Evolutionary conservation across 768 basidiomycete genomes (phyloP), one percentile per base, ranked within the genome.

Genomic region (Guyanaporus albipodus): DNA sequence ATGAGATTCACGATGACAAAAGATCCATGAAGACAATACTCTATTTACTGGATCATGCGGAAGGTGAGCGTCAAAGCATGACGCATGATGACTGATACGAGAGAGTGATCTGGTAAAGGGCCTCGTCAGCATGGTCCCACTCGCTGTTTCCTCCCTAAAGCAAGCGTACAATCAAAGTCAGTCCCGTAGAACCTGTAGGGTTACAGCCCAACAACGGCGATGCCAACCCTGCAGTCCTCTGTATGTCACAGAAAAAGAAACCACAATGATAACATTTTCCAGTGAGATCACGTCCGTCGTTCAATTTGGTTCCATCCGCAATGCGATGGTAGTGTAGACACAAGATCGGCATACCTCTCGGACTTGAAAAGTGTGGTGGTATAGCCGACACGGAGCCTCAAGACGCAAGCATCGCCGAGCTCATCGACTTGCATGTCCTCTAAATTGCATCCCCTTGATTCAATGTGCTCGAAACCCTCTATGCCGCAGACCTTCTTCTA

Each of bases 141-240:
- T n/a, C n/a, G n/a, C n/a, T n/a, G n/a, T n/a, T n/a, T n/a, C n/a
- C n/a, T n/a, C n/a, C n/a, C n/a, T n/a, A n/a, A n/a, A n/a, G n/a
- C n/a, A 37, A 63, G 57, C 36, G 58, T 60, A 15, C 62, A 65
- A 39, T 63, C 63, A 23, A 80, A 80, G 56, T 80, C 78, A 77
- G 74, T 79, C 1, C 70, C 69, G 0, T 79, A 79, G 66, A 78
- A 76, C 56, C 37, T 80, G 2, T 72, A 69, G 77, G 54, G 58
- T 67, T n/a, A 77, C 71, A 5, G 65, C 67, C 3, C 57, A 56
- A 48, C 48, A 33, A 63, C 61, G n/a, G 47, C 53, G 9, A 49
- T 63, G 42, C 38, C n/a, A n/a, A 43, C 8, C 48, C 61, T 2
- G 50, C 48, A 3, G 36, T 65, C 19, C 43, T 63, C 7, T 53